A percentile compares a stretch with the other conserved stretches of the same genome.
Evolutionary conservation across 306 rosid species (phyloP).

Genomic region (Vigna unguiculata): DNA sequence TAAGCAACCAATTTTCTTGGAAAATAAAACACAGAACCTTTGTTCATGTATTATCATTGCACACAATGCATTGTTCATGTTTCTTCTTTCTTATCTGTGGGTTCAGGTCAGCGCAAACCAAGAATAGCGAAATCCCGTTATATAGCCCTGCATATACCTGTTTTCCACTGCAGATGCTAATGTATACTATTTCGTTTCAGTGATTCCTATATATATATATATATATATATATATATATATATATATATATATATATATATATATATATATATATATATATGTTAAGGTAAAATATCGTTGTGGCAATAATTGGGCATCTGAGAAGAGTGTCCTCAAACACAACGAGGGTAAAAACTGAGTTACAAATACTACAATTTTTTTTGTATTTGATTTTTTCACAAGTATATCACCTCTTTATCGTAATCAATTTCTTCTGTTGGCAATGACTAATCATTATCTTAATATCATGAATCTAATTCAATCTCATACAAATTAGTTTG

Average conservation of each 20-base stretch:
- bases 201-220: slow-evolving; percentile 7
- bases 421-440: too few relatives aligned
- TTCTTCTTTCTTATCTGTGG: slow-evolving; percentile 12
- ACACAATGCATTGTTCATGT: not conserved
- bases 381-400: too few relatives aligned
- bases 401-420: too few relatives aligned
- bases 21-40: slow-evolving; percentile 39
- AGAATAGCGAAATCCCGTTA: slow-evolving; percentile 23
- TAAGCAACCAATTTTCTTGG: slow-evolving; percentile 40
- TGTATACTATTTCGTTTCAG: slow-evolving; percentile 20
- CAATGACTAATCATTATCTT: too few relatives aligned
- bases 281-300: slow-evolving; percentile 27
- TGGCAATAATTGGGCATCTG: slow-evolving; percentile 20
- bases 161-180: slow-evolving; percentile 23
- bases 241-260: too few relatives aligned
- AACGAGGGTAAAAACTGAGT: too few relatives aligned
- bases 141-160: not conserved
- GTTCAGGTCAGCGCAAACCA: slow-evolving; percentile 39
- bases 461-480: too few relatives aligned
- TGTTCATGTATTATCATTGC: not conserved
- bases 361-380: too few relatives aligned
- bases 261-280: too few relatives aligned
- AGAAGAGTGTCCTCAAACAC: not conserved
- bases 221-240: not conserved
- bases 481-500: too few relatives aligned